phyloP scores from a whole-genome alignment of 495 filamentous ascomycete genomes.

The Evernia prunastri region DNA sequence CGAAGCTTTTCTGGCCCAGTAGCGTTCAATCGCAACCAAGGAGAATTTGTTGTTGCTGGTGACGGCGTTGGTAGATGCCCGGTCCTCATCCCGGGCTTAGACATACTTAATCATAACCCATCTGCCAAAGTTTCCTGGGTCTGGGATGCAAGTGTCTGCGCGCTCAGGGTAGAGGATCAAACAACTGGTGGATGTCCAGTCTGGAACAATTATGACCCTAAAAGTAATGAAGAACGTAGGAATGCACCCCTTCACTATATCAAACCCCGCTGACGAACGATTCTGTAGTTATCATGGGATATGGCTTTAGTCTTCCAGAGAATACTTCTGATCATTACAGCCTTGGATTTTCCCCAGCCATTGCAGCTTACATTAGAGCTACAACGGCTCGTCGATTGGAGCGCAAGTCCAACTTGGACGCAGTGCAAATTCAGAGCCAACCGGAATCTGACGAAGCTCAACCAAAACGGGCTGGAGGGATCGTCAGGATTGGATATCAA shows the following conservation, averaged over 20 bases:
- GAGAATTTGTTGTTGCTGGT: background rate
- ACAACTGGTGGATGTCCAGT: slow-evolving; percentile 49
- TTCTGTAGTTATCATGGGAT: slow-evolving; percentile 54
- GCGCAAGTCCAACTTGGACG: background rate
- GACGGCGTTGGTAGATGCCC: slow-evolving; percentile 24
- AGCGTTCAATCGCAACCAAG: slow-evolving; percentile 7
- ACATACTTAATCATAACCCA: slow-evolving; percentile 54
- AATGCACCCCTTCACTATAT: background rate
- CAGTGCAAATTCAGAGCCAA: background rate
- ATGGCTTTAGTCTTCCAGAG: slow-evolving; percentile 56
- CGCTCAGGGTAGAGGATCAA: slow-evolving; percentile 42
- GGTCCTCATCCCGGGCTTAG: slow-evolving; percentile 55
- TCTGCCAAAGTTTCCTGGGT: slow-evolving; percentile 56
- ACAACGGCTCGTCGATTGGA: slow-evolving; percentile 8
- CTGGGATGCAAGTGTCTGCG: slow-evolving; percentile 42
- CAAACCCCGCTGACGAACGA: background rate
- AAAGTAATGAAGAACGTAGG: slow-evolving; percentile 59
- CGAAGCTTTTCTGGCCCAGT: slow-evolving; percentile 40
- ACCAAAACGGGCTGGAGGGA: background rate
- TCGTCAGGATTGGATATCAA: background rate
- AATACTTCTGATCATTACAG: slow-evolving; percentile 52
- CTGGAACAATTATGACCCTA: slow-evolving; percentile 63
- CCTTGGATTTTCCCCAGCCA: slow-evolving; percentile 32
- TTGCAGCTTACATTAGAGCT: slow-evolving; percentile 11
- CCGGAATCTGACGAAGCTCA: background rate